These are phyloP conservation scores for Rutidosis leptorrhynchoides DNA, from an alignment of 129 eudicot genomes.

Conservation along the genomic window DNA sequence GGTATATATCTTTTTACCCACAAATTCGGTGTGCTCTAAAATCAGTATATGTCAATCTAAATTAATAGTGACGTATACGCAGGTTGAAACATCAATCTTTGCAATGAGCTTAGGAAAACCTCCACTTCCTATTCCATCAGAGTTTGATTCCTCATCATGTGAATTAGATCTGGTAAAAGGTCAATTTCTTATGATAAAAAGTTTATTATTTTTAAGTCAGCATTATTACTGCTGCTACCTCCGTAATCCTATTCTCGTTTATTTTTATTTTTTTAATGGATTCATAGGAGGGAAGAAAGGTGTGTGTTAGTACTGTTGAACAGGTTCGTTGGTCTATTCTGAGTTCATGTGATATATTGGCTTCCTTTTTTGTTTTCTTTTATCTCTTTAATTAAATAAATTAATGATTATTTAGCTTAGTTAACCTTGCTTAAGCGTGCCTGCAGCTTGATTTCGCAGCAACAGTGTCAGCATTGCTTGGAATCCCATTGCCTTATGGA, in stretches of 20 bases:
- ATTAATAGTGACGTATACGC: slow-evolving; percentile 32
- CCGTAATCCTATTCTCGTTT: neutral
- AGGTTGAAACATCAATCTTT: slow-evolving; percentile 96
- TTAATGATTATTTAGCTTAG: no score
- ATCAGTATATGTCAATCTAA: slow-evolving; percentile 14
- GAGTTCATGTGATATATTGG: slow-evolving; percentile 6
- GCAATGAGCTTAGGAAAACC: slow-evolving; percentile 71
- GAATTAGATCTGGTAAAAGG: slow-evolving; percentile 62
- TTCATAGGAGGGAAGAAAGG: slow-evolving; percentile 65
- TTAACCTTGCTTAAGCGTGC: slow-evolving; percentile 28
- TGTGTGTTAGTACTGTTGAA: slow-evolving; percentile 64
- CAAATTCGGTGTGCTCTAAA: slow-evolving; percentile 5
- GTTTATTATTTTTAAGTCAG: neutral
- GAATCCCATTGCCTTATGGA: slow-evolving; percentile 94
- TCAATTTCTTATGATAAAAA: neutral
- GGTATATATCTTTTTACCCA: slow-evolving; percentile 41
- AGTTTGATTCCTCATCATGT: slow-evolving; percentile 60
- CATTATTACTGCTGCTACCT: slow-evolving; percentile 3
- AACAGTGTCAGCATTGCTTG: slow-evolving; percentile 91
- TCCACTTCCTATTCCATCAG: slow-evolving; percentile 40
- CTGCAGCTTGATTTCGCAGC: slow-evolving; percentile 97
- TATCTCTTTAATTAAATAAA: no score
- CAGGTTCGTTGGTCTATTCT: slow-evolving; percentile 53
- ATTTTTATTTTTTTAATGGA: slow-evolving; percentile 17
- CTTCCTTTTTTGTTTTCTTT: no score